Evolutionary conservation across 2,329 filamentous ascomycete species (phyloP).

Genomic region (Thielaviopsis populi): DNA sequence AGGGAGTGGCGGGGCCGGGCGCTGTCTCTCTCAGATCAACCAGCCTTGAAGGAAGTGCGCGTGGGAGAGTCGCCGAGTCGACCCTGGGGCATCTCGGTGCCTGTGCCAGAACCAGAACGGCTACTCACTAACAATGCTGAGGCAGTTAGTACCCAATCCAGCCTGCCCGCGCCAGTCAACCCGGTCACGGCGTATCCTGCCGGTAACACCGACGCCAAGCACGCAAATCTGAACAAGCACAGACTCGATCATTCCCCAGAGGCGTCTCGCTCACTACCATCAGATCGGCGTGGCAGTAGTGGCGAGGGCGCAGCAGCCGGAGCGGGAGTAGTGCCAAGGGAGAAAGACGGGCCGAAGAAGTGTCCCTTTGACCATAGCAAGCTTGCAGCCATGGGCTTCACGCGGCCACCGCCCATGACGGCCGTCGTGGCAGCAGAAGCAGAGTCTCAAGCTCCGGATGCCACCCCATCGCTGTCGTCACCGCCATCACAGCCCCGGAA

Average conservation of each 20-base stretch:
- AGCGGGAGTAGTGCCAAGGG: constrained; percentile 16
- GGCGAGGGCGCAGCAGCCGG: neutral
- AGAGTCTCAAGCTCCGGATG: neutral
- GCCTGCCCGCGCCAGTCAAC: constrained; percentile 30
- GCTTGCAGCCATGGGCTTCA: constrained; percentile 24
- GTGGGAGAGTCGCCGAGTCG: constrained; percentile 86
- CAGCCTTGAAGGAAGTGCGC: constrained; percentile 68
- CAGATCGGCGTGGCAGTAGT: neutral
- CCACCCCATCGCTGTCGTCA: neutral
- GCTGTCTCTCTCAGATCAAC: constrained; percentile 55
- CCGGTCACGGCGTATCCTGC: constrained; percentile 28
- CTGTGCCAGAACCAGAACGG: constrained; percentile 33
- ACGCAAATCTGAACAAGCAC: neutral
- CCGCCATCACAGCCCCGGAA: neutral
- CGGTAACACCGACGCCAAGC: neutral
- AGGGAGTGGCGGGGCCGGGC: constrained; percentile 50
- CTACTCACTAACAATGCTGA: neutral
- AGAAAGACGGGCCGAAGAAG: constrained; percentile 27
- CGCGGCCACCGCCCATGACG: constrained; percentile 2
- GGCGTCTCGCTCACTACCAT: constrained; percentile 18
- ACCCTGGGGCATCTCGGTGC: constrained; percentile 83
- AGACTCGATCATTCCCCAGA: constrained; percentile 7
- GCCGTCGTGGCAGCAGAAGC: constrained; percentile 2
- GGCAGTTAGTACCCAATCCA: neutral
- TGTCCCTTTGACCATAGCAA: constrained; percentile 45